phyloP scores from a whole-genome alignment of 2,329 filamentous ascomycete species.

The Aspergillus oerlinghausenensis region DNA sequence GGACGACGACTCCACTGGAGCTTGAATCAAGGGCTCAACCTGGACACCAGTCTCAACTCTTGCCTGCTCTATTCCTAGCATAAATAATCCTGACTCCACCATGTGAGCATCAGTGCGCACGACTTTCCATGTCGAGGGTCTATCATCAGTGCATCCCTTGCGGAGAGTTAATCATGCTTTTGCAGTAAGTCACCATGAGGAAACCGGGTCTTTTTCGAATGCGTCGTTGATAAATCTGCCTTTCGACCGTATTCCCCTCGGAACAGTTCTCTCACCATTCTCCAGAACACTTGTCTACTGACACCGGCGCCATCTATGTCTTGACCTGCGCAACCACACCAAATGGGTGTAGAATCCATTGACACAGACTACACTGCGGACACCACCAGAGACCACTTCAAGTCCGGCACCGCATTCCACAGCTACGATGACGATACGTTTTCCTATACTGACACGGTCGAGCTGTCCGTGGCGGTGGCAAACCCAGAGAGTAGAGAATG shows the following conservation, averaged over 20 bases:
- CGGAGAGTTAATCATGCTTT: neutral
- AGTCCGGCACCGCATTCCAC: conserved; percentile 5
- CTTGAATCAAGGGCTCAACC: neutral
- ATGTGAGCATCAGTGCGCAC: neutral
- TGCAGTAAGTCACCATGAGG: neutral
- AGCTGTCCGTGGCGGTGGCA: conserved; percentile 16
- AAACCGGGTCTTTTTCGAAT: neutral
- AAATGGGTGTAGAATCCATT: conserved; percentile 16
- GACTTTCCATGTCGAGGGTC: neutral
- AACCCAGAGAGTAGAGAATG: conserved; percentile 23
- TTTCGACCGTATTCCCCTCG: neutral
- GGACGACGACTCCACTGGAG: neutral
- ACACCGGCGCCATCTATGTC: neutral
- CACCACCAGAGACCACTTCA: conserved; percentile 7
- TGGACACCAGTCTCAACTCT: neutral
- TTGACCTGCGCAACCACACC: neutral
- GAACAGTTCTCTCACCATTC: neutral
- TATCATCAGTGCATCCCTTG: neutral
- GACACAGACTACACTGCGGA: conserved; percentile 11
- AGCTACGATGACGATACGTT: conserved; percentile 1
- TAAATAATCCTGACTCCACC: neutral
- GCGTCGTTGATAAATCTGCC: neutral
- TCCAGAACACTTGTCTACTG: neutral
- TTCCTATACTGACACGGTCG: conserved; percentile 5
- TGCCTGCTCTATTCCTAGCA: neutral